phyloP scores from a whole-genome alignment of 23 red algal genomes.

The Gracilaria vermiculophylla region DNA sequence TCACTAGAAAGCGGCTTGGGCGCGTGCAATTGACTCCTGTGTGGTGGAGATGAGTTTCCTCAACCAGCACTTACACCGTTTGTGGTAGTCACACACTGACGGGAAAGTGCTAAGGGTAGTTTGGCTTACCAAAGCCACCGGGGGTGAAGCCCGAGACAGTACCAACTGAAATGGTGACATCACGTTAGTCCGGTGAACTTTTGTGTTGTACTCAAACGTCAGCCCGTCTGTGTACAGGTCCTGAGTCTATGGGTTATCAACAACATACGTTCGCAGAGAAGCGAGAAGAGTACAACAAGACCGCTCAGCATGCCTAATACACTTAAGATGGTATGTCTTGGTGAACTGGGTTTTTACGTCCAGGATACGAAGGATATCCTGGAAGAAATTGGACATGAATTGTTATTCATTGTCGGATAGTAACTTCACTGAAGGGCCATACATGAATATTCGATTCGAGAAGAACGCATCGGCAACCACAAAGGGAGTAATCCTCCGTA shows the following conservation, averaged over 20 bases:
- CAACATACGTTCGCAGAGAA: too few species aligned
- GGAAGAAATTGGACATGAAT: conserved; percentile 3
- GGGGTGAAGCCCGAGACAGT: too few species aligned
- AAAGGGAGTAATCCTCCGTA: background rate
- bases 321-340: background rate
- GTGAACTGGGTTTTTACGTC: background rate
- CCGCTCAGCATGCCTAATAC: background rate
- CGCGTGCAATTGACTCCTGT: too few species aligned
- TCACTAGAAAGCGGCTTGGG: too few species aligned
- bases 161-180: conserved; percentile 10
- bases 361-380: background rate
- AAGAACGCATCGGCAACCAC: conserved; percentile 3
- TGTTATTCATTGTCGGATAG: conserved; percentile 4
- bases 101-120: too few species aligned
- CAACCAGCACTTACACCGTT: too few species aligned
- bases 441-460: background rate
- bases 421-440: background rate
- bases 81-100: too few species aligned
- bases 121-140: too few species aligned
- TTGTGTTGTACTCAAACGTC: background rate
- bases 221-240: background rate
- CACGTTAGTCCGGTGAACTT: background rate
- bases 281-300: background rate
- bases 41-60: too few species aligned
- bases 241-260: background rate